A percentile compares a stretch with the other conserved stretches of the same genome.
Evolutionary conservation across 2,329 filamentous ascomycete species (phyloP).

Genomic region (Byssoonygena ceratinophila): DNA sequence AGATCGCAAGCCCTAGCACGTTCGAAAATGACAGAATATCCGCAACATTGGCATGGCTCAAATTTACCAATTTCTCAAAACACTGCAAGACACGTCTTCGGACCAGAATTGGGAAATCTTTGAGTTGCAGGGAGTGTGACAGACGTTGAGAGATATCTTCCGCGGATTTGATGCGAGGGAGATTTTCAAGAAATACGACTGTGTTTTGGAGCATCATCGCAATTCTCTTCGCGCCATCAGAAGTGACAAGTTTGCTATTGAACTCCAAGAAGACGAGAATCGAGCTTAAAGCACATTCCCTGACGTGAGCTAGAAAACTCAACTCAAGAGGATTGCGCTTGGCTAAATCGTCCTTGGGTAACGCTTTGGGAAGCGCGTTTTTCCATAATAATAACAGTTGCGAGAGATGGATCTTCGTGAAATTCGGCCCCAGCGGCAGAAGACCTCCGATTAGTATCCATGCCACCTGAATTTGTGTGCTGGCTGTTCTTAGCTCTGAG

Average conservation of each 20-base stretch:
- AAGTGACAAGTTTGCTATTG: constrained; percentile 81
- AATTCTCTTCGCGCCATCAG: constrained; percentile 87
- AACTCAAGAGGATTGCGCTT: constrained; percentile 77
- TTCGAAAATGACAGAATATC: constrained; percentile 87
- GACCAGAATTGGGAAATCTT: constrained; percentile 87
- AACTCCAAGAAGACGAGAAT: constrained; percentile 87
- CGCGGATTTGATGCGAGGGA: constrained; percentile 71
- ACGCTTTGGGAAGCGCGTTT: constrained; percentile 85
- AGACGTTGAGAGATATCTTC: constrained; percentile 80
- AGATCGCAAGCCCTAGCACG: constrained; percentile 75
- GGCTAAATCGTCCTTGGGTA: constrained; percentile 83
- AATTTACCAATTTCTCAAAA: constrained; percentile 80
- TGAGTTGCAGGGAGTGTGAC: constrained; percentile 73
- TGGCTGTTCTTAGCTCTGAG: constrained; percentile 79
- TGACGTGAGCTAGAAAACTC: constrained; percentile 85
- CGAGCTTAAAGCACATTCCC: constrained; percentile 85
- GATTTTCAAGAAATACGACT: constrained; percentile 71
- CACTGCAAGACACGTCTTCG: constrained; percentile 87
- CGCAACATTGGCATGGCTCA: constrained; percentile 72
- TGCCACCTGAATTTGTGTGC: constrained; percentile 91
- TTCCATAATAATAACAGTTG: constrained; percentile 93
- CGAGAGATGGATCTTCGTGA: constrained; percentile 95
- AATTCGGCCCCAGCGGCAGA: constrained; percentile 94
- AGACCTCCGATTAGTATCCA: constrained; percentile 95
- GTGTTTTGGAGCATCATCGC: constrained; percentile 93